Base-by-base conservation (phyloP, 2,329 filamentous ascomycete species). In the Cercospora janseana region DNA sequence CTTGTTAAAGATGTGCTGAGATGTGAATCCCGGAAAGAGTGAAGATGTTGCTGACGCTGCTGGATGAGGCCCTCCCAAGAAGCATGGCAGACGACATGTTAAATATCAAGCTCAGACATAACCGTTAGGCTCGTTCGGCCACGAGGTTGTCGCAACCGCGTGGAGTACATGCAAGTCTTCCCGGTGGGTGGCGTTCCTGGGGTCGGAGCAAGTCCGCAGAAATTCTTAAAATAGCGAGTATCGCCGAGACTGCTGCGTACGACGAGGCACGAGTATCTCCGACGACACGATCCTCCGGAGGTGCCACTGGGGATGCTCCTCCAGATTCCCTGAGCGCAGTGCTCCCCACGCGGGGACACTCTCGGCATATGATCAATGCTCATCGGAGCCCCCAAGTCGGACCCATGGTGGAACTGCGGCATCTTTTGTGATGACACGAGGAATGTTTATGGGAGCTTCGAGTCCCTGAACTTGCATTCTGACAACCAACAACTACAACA, bases 11-110 rank as follows among this genome's bases (percentile, higher is more conserved):
- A 4, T n/a, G 26, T n/a, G 16, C 28, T 8, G 6, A 27, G 27
- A 23, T 15, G 9, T n/a, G 16, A 2, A 12, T 12, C 27, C 2
- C 18, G 18, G 4, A 16, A 21, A 5, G 23, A 12, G 20, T 46
- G 43, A 16, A 26, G 31, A 5, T 46, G 6, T 15, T 20, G 13
- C 21, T 24, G 28, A 16, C 4, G n/a, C 7, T 46, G 29, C 21
- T 46, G 29, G 13, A 34, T 46, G n/a, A 15, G 10, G 21, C n/a
- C 34, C 26, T 26, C 23, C 35, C 20, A 24, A 50, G 27, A 37
- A 29, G 21, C 47, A 45, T 45, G 50, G 37, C 37, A 27, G 18
- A 34, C 46, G 21, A 29, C 21, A 29, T 23, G 29, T 50, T 50
- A 46, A 34, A 41, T 46, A 50, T 28, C 31, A 27, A 32, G 35